Base-by-base conservation (phyloP, 2,329 filamentous ascomycete genomes). In the Dendrostoma leiphaemia region DNA sequence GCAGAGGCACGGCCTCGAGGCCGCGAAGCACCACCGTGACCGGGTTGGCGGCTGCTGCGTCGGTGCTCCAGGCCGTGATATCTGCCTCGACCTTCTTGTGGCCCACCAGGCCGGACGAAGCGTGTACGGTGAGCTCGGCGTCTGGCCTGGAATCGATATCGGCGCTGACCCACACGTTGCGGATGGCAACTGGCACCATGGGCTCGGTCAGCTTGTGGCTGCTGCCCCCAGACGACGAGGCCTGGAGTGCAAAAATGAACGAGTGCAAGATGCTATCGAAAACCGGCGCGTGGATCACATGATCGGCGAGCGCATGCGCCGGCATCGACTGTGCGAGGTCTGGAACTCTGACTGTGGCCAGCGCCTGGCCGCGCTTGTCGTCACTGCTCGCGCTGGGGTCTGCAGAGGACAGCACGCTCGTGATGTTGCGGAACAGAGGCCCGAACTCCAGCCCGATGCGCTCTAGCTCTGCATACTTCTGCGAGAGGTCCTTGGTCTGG, bases 221-320 rank as follows among this genome's bases (percentile, higher is more conserved):
- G n/a, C n/a, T n/a, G n/a, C n/a, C n/a, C n/a, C n/a, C n/a, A n/a
- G n/a, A n/a, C n/a, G 37, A 9, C 12, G 31, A 48, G 38, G 51
- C 51, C 45, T 54, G 45, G 28, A 54, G 51, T 35, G 51, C 51
- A 23, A 44, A 49, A 38, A 54, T 48, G 45, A 54, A 54, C 37
- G 51, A 35, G 51, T 54, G 51, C 45, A 58, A 23, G 51, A 54
- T 49, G 51, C 45, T 54, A 45, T 54, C 51, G 23, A 54, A 54
- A 1, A 31, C 31, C 23, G 51, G 51, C 28, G 51, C 34, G 45
- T 54, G 51, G 29, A 54, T 44, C 23, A 54, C 51, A 24, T 35
- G 28, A 23, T 21, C 23, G 37, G 51, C 35, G 31, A 54, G 51
- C 3, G 45, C 37, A 29, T 48, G 49, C 6, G 51, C 37, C 10